phyloP scores from a whole-genome alignment of 805 yeast species.

The Candida palmyrensis region DNA sequence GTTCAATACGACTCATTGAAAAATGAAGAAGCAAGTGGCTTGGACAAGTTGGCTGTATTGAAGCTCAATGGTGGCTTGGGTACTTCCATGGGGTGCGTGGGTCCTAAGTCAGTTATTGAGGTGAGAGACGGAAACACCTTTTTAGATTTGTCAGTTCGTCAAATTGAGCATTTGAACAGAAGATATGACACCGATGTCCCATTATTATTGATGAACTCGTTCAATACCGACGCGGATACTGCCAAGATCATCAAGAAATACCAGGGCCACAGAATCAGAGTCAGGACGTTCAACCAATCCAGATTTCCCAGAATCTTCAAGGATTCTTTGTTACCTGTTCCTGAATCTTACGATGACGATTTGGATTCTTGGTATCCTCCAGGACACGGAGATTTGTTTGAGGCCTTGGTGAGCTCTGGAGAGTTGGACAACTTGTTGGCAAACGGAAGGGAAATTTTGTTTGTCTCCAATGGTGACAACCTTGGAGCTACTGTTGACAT shows the following conservation, averaged over 20 bases:
- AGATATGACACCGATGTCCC: slow-evolving; percentile 92
- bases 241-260: slow-evolving; percentile 93
- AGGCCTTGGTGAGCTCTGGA: slow-evolving; percentile 82
- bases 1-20: slow-evolving; percentile 61
- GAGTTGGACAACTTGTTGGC: slow-evolving; percentile 84
- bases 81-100: slow-evolving; percentile 99
- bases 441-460: slow-evolving; percentile 91
- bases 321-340: slow-evolving; percentile 95
- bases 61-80: slow-evolving; percentile 98
- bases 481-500: slow-evolving; percentile 97
- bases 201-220: slow-evolving; percentile 93
- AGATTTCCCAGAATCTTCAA: slow-evolving; percentile 92
- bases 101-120: slow-evolving; percentile 96
- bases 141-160: slow-evolving; percentile 92
- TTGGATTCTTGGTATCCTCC: slow-evolving; percentile 97
- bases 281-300: slow-evolving; percentile 96
- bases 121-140: slow-evolving; percentile 98
- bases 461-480: slow-evolving; percentile 97
- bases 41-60: slow-evolving; percentile 86
- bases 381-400: slow-evolving; percentile 99
- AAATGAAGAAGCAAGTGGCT: slow-evolving; percentile 32
- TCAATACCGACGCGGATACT: slow-evolving; percentile 95
- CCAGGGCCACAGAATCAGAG: slow-evolving; percentile 92
- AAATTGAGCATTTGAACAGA: slow-evolving; percentile 91
- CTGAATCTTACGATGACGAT: slow-evolving; percentile 65